Base-by-base conservation (phyloP, 2,329 filamentous ascomycete genomes). In the Anisogramma anomala region DNA sequence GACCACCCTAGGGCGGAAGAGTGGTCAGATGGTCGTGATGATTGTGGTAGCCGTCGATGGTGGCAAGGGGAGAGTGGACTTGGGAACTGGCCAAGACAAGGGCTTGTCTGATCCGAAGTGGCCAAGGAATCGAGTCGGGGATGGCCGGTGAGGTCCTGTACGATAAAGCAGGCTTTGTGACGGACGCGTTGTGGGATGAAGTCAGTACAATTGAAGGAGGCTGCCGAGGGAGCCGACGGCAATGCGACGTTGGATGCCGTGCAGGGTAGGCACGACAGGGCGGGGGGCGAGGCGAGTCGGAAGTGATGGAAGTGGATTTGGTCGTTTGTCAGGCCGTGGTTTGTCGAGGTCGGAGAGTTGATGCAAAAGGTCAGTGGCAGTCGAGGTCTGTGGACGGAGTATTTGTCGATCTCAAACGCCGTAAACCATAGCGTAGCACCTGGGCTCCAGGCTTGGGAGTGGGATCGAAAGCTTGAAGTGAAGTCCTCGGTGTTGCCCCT, bases 141-240 rank as follows among this genome's bases (percentile, higher is more conserved):
- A 31, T 20, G 38, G 25, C 25, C 25, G 38, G 38, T 22, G 20
- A 33, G n/a, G n/a, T 17, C 18, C 15, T 11, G 32, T 22, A 15
- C 23, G 38, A 34, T 32, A 30, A 22, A 38, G 19, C 4, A 23
- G 31, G 32, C 32, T 18, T 17, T 8, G 9, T 13, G 13, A 28
- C 19, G n/a, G 9, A 35, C 38, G 38, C 38, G 38, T 41, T 34
- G 11, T n/a, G 17, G 38, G 19, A 13, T 34, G 31, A 19, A 5
- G 11, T 15, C 15, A 10, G 18, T 20, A 27, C 17, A 10, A 9
- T 28, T 25, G 22, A 3, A 18, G 30, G 32, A 9, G n/a, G 31
- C 28, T 10, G 18, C 4, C 18, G 25, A n/a, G 11, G n/a, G 9
- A 17, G 15, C 18, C 25, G 23, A 28, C 17, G 6, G n/a, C n/a